phyloP scores from a whole-genome alignment of 306 rosid species.

The Acacia crassicarpa region DNA sequence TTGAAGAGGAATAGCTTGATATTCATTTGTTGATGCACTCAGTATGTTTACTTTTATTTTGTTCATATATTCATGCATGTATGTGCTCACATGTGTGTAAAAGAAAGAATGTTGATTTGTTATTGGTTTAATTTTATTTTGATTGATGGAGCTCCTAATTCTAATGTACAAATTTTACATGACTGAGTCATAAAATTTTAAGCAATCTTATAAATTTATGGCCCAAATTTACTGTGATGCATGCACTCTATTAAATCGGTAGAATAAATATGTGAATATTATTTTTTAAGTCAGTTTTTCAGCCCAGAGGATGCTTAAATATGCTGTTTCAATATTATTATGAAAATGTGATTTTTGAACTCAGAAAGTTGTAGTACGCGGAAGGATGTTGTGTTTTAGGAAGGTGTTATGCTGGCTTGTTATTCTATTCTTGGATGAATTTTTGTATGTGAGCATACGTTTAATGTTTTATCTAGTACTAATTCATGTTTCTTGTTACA shows the following conservation, averaged over 20 bases:
- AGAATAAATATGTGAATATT: not conserved
- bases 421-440: conserved; percentile 12
- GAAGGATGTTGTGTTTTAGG: conserved; percentile 26
- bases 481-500: not conserved
- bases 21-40: not conserved
- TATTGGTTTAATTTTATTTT: not conserved
- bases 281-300: not conserved
- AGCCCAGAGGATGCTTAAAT: not conserved
- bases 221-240: not conserved
- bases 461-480: not conserved
- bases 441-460: conserved; percentile 19
- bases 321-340: conserved; percentile 2
- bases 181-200: not conserved
- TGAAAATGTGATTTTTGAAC: not conserved
- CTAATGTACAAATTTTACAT: not conserved
- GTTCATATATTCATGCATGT: not conserved
- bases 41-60: not conserved
- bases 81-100: not conserved
- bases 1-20: not conserved
- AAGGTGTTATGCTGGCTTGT: conserved; percentile 12
- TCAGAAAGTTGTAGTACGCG: not conserved
- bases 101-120: not conserved
- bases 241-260: not conserved
- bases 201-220: not conserved
- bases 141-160: not conserved